phyloP scores from a whole-genome alignment of 192 early-diverging fungal genomes.

The Coemansia sp. region DNA sequence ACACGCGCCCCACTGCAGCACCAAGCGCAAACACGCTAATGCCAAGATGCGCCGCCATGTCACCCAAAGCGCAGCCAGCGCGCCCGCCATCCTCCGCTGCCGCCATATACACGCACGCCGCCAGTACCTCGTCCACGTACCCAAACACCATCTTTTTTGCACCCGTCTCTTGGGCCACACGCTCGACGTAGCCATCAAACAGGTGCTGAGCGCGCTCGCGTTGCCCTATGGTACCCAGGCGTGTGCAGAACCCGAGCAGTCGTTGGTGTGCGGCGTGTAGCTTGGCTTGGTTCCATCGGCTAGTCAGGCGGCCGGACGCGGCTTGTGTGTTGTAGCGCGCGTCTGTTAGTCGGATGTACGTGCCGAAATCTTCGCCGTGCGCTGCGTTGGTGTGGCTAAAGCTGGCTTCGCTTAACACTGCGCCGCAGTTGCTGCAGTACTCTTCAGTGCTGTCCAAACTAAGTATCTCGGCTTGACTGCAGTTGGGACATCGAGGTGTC shows the following conservation, averaged over 20 bases:
- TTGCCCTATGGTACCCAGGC: not conserved
- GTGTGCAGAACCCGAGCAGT: conserved; percentile 1
- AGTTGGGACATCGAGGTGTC: not conserved
- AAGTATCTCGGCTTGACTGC: not conserved
- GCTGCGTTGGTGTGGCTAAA: conserved; percentile 5
- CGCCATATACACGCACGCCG: conserved; percentile 32
- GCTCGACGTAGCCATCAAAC: conserved; percentile 10
- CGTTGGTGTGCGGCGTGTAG: not conserved
- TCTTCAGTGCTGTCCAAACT: conserved; percentile 4
- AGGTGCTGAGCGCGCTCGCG: conserved; percentile 21
- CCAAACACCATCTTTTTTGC: conserved; percentile 17
- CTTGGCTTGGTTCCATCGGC: conserved; percentile 19
- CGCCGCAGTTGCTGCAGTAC: conserved; percentile 38
- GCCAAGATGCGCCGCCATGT: conserved; percentile 11
- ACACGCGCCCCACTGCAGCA: conserved; percentile 6
- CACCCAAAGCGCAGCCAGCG: conserved; percentile 9
- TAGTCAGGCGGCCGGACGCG: conserved; percentile 9
- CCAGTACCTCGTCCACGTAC: not conserved
- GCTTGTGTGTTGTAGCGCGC: conserved; percentile 4
- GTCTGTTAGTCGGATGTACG: no score
- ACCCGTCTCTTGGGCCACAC: not conserved
- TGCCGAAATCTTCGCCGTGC: not conserved
- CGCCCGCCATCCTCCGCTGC: conserved; percentile 11
- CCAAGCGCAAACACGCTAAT: conserved; percentile 24
- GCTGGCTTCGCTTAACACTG: conserved; percentile 16